Evolutionary conservation across 2,329 filamentous ascomycete genomes (phyloP).

Genomic region (Arachnopeziza araneosa): DNA sequence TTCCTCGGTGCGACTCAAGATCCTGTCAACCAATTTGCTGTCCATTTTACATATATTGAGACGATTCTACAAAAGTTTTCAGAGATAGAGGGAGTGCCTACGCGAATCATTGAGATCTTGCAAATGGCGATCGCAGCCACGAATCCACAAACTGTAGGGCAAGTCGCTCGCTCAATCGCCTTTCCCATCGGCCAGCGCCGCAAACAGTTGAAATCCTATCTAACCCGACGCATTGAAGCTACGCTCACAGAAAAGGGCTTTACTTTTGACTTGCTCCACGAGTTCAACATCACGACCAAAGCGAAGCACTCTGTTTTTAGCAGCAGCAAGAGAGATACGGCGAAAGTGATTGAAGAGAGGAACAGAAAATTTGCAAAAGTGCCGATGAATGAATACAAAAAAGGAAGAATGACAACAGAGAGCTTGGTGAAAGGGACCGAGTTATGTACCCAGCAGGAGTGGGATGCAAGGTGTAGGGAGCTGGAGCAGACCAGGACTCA

Average conservation of each 20-base stretch:
- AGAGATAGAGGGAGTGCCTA: not conserved
- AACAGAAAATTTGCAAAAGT: not conserved
- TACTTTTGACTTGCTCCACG: not conserved
- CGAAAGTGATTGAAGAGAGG: not conserved
- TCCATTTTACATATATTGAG: constrained; percentile 1
- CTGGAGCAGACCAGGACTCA: not conserved
- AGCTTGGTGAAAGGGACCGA: not conserved
- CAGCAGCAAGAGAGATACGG: constrained; percentile 1
- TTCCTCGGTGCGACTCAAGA: not conserved
- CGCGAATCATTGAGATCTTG: constrained; percentile 1
- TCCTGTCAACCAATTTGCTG: not conserved
- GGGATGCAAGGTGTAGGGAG: not conserved
- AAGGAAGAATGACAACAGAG: constrained; percentile 1
- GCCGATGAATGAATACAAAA: not conserved
- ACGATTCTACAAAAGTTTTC: not conserved
- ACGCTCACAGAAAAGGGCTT: not conserved
- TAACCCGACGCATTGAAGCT: not conserved
- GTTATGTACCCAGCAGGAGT: not conserved
- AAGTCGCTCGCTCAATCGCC: not conserved
- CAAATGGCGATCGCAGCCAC: constrained; percentile 1
- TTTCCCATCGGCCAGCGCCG: constrained; percentile 2
- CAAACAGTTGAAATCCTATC: constrained; percentile 2
- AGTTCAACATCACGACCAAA: not conserved
- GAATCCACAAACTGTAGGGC: constrained; percentile 1
- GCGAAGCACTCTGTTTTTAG: constrained; percentile 5